Percentiles rank a stretch among this genome's conserved stretches.
Conservation (phyloP, 805 yeast genomes). For the Barnettozyma wickerhamii region DNA sequence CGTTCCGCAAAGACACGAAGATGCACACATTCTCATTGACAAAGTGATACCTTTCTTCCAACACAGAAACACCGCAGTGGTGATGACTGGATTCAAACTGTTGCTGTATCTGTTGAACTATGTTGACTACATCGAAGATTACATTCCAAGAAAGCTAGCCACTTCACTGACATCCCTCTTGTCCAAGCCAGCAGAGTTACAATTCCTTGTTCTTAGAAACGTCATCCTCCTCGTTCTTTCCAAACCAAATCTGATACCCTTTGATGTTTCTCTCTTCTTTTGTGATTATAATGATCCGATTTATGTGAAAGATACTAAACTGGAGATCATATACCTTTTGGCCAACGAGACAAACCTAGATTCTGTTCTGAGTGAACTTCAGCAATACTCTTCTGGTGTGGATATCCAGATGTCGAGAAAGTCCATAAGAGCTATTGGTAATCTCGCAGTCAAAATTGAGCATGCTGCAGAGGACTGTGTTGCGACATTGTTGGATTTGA, state of each 20-base stretch:
- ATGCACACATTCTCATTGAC: slow-evolving; percentile 64
- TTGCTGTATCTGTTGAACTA: slow-evolving; percentile 73
- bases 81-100: slow-evolving; percentile 68
- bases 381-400: slow-evolving; percentile 83
- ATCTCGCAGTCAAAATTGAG: slow-evolving; percentile 74
- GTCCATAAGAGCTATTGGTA: slow-evolving; percentile 86
- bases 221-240: slow-evolving; percentile 69
- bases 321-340: slow-evolving; percentile 78
- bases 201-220: slow-evolving; percentile 77
- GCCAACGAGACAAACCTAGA: slow-evolving; percentile 62
- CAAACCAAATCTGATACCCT: slow-evolving; percentile 50
- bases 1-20: slow-evolving; percentile 66
- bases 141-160: slow-evolving; percentile 61
- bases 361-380: slow-evolving; percentile 66
- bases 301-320: slow-evolving; percentile 83
- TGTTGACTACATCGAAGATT: slow-evolving; percentile 49
- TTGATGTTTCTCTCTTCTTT: slow-evolving; percentile 78
- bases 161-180: slow-evolving; percentile 64
- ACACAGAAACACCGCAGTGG: slow-evolving; percentile 79
- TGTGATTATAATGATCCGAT: slow-evolving; percentile 82
- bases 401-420: slow-evolving; percentile 84
- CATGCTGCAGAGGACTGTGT: slow-evolving; percentile 62
- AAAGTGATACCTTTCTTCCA: slow-evolving; percentile 64
- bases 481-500: slow-evolving; percentile 51
- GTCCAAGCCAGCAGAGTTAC: slow-evolving; percentile 76